A percentile compares a stretch with the other conserved stretches of the same genome.
phyloP scores from a whole-genome alignment of 2,329 filamentous ascomycete genomes.

The Aspergillus vadensis region DNA sequence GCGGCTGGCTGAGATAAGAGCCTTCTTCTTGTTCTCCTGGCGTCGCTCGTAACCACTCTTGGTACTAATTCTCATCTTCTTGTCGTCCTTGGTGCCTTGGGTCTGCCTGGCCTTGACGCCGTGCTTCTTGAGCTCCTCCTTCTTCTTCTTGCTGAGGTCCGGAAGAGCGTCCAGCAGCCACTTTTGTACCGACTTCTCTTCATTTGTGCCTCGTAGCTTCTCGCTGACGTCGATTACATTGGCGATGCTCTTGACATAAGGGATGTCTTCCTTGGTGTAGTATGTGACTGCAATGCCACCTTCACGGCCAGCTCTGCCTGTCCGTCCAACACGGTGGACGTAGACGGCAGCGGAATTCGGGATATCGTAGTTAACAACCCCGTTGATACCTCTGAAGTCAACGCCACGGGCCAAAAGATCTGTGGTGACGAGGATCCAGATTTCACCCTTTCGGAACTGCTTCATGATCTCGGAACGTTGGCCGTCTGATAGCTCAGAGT shows the following conservation, averaged over 20 bases:
- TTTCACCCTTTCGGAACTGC: slow-evolving; percentile 83
- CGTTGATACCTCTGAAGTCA: slow-evolving; percentile 92
- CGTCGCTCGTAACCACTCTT: slow-evolving; percentile 54
- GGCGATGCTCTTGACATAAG: slow-evolving; percentile 84
- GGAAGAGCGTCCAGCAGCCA: slow-evolving; percentile 90
- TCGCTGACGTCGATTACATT: slow-evolving; percentile 88
- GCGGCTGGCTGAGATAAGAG: slow-evolving; percentile 46
- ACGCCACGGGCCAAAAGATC: slow-evolving; percentile 90
- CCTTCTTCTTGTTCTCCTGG: slow-evolving; percentile 50
- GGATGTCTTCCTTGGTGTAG: slow-evolving; percentile 93
- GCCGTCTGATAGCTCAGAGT: slow-evolving; percentile 78
- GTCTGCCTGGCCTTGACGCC: slow-evolving; percentile 73
- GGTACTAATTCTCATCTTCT: slow-evolving; percentile 70
- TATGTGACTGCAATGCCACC: slow-evolving; percentile 91
- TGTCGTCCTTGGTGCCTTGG: slow-evolving; percentile 46
- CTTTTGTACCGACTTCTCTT: slow-evolving; percentile 66
- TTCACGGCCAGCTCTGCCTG: slow-evolving; percentile 81
- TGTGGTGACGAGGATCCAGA: slow-evolving; percentile 96
- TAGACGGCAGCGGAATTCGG: slow-evolving; percentile 88
- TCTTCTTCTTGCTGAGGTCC: slow-evolving; percentile 77
- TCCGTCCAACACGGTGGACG: slow-evolving; percentile 89
- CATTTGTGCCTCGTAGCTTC: slow-evolving; percentile 59
- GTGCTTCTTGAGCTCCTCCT: slow-evolving; percentile 76
- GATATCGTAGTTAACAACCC: slow-evolving; percentile 96
- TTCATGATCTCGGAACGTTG: slow-evolving; percentile 81